Base-by-base conservation (phyloP, 1,139 yeast genomes). In the Protomyces lactucae-debilis region DNA sequence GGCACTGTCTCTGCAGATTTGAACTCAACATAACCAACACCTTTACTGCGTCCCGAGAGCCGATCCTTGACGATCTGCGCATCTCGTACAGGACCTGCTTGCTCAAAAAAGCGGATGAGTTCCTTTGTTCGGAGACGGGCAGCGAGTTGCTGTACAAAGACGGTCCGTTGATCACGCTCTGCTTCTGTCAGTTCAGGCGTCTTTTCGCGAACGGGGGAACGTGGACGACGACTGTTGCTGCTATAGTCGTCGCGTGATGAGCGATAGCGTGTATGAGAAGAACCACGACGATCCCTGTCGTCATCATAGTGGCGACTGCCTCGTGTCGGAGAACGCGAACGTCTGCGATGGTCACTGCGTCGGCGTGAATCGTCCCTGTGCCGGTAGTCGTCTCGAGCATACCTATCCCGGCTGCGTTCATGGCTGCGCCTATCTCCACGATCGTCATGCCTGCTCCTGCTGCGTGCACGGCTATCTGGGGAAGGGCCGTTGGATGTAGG, bases 61-160 rank as follows among this genome's bases (percentile, higher is more conserved):
- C 74, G 69, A 65, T 76, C 79, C 64, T 75, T 75, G 55, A 76
- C 77, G 55, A 76, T 75, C n/a, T 76, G 73, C 4, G 77, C 78
- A 43, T 75, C 77, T 10, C 71, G 70, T 9, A 76, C 78, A 2
- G 72, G 69, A 2, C 77, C 78, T 1, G 73, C 77, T 52, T 72
- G 69, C 55, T 75, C 78, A 61, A 76, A 76, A 67, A 76, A 76
- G 37, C 72, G 72, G 21, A 71, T 68, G 61, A 76, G 69, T 52
- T 76, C 77, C 28, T 71, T 68, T 0, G 76, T 71, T 14, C 76
- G 68, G 36, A 76, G 65, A 21, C 76, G 69, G 4, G 76, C 75
- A 1, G 79, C 76, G 35, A 76, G 69, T 60, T 76, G 79, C 64
- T 73, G 77, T 1, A 76, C 78, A 69, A 76, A 76, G 23, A 76